Base-by-base conservation (phyloP, 805 yeast species). In the Metschnikowia dekortorum region DNA sequence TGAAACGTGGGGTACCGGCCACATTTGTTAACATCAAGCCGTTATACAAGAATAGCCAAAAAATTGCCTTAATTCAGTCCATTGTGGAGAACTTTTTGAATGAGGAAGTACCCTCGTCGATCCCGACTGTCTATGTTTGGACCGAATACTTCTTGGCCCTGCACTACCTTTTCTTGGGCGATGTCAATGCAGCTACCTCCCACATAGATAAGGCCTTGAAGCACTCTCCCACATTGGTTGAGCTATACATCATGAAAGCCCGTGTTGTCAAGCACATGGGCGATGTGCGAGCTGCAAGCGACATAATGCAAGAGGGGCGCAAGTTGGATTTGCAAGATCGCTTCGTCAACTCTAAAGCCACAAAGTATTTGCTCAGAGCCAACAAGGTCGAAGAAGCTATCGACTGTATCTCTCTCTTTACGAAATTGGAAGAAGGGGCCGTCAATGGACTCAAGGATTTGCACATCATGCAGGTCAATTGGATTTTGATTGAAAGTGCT, bases 401-500 rank as follows among this genome's bases (percentile, higher is more conserved):
- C 47, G 83, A 81, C 47, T 70, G 81, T 30, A 85, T 88, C 14
- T 82, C 92, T 2, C 67, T 89, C 50, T 94, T 94, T 74, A 89
- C 97, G 16, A 85, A 85, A 62, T 55, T 71, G 41, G 89, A 87
- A 58, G 96, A 88, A 41, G 82, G 79, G n/a, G 75, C 82, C 2
- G 79, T 80, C n/a, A 87, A 87, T 58, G 97, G 97, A 6, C 80
- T 92, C 41, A 83, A 82, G 57, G 97, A 94, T 64, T 74, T 92
- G 59, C 95, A 88, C 61, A 76, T 80, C 32, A 86, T 94, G 85
- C 97, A 94, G 70, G 91, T 86, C n/a, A 79, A 84, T 46, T 90
- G 97, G 96, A 89, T 89, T 54, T 69, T 94, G 55, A 68, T 79
- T 14, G 97, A 89, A 63, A 83, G 85, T 64, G 97, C 94, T 1